A percentile compares a stretch with the other conserved stretches of the same genome.
These are phyloP conservation scores for Anacardium occidentale DNA, from an alignment of 345 rosid species.

Conservation along the genomic window DNA sequence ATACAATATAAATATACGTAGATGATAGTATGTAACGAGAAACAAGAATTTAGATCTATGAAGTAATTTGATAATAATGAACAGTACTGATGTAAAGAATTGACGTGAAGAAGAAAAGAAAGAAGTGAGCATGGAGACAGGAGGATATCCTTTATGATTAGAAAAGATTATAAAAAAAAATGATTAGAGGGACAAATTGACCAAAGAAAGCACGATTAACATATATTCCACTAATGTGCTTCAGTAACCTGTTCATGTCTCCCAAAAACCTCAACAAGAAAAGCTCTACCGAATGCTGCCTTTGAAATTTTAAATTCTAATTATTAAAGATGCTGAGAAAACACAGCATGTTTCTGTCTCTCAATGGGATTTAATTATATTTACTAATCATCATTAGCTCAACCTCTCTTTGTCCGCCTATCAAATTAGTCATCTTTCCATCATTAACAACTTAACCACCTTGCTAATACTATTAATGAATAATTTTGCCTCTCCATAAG, in stretches of 20 bases:
- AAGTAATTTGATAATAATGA: too few relatives aligned
- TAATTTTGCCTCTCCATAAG: too few relatives aligned
- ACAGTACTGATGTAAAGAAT: slow-evolving; percentile 9
- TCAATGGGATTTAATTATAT: neutral
- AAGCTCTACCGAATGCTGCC: slow-evolving; percentile 31
- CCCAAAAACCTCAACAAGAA: slow-evolving; percentile 55
- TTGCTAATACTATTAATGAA: too few relatives aligned
- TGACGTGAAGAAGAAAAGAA: slow-evolving; percentile 18
- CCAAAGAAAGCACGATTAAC: slow-evolving; percentile 8
- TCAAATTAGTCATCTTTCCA: too few relatives aligned
- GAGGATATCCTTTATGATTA: neutral
- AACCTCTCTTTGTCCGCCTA: slow-evolving; percentile 27
- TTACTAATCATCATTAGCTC: slow-evolving; percentile 32
- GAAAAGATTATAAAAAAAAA: slow-evolving; percentile 29
- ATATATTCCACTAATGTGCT: neutral
- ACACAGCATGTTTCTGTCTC: slow-evolving; percentile 26
- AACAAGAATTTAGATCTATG: too few relatives aligned
- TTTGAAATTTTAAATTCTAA: too few relatives aligned
- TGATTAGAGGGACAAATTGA: slow-evolving; percentile 30
- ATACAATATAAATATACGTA: too few relatives aligned
- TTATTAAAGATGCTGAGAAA: neutral
- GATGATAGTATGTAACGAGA: too few relatives aligned
- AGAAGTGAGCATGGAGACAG: slow-evolving; percentile 15
- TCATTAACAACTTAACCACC: too few relatives aligned
- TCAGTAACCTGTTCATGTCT: slow-evolving; percentile 25